Evolutionary conservation across 192 early-diverging fungal genomes (phyloP), one percentile per base, ranked within the genome.

Genomic region (Coemansia sp.): DNA sequence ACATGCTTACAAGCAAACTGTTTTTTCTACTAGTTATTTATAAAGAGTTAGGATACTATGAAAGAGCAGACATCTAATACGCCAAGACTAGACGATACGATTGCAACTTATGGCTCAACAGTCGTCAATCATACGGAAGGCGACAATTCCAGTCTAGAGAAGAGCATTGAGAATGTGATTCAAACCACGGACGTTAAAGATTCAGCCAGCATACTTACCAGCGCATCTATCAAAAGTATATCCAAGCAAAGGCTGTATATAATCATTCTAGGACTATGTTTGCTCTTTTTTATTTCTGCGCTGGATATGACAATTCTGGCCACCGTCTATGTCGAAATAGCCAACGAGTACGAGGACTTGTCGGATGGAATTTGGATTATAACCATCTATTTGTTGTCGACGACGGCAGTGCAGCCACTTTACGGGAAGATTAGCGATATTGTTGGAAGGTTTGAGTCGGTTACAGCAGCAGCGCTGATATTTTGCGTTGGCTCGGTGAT

Each of bases 361-460:
- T 72, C 71, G 18, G 68, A 84, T 47, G 83, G 89, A 42, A 78
- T 87, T 3, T 96, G 93, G 93, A 87, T 93, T 43, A 89, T 87
- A 36, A 83, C 83, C 0, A 71, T 80, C 44, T 91, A 87, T 57
- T 56, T 91, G 21, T 59, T 90, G 54, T 81, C 85, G 9, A 78
- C 70, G 33, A 91, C 92, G 0, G 84, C 90, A 2, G 78, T 91
- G 50, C 84, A 91, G 65, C 90, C 91, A 10, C 52, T 91, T 16
- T 93, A 86, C 76, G 88, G 89, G 7, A 87, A 87, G 63, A 66
- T 91, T 18, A 84, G 90, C 45, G 92, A 94, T 58, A 88, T 93
- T 42, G 84, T 93, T 65, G 95, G 88, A 12, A 72, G 87, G 26
- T 80, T 84, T 53, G 57, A 63, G 15, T 14, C 47, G 67, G 82